A percentile compares a stretch with the other conserved stretches of the same genome.
phyloP scores from a whole-genome alignment of 2,329 filamentous ascomycete species.

The Emericellopsis atlantica region DNA sequence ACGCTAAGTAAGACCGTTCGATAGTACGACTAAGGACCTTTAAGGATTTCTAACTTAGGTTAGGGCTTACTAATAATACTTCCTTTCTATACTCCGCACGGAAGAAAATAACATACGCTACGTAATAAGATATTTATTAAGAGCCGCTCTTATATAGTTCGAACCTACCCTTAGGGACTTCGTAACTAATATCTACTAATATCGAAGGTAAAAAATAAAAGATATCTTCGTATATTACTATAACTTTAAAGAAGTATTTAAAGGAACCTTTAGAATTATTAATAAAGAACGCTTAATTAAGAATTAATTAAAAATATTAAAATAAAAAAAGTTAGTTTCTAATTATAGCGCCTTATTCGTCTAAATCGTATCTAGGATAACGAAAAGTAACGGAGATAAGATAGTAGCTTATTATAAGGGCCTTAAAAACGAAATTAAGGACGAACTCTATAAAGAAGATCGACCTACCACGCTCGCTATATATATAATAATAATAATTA shows the following conservation, averaged over 20 bases:
- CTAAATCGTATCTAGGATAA: not conserved
- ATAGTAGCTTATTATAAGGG: not conserved
- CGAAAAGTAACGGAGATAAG: not conserved
- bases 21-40: not conserved
- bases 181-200: not conserved
- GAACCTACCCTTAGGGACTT: not conserved
- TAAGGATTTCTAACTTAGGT: constrained; percentile 1
- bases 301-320: not conserved
- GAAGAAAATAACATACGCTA: not conserved
- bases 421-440: not conserved
- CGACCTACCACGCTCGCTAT: not conserved
- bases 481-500: not conserved
- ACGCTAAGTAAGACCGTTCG: not conserved
- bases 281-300: constrained; percentile 1
- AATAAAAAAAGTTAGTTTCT: not conserved
- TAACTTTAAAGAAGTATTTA: not conserved
- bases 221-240: not conserved
- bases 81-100: not conserved
- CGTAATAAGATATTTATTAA: not conserved
- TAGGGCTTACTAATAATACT: not conserved
- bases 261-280: not conserved
- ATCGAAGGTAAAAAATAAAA: not conserved
- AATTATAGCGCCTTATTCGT: not conserved
- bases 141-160: not conserved
- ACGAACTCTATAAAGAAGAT: not conserved